phyloP scores from a whole-genome alignment of 148 eudicot genomes.

The Pouteria glomerata region DNA sequence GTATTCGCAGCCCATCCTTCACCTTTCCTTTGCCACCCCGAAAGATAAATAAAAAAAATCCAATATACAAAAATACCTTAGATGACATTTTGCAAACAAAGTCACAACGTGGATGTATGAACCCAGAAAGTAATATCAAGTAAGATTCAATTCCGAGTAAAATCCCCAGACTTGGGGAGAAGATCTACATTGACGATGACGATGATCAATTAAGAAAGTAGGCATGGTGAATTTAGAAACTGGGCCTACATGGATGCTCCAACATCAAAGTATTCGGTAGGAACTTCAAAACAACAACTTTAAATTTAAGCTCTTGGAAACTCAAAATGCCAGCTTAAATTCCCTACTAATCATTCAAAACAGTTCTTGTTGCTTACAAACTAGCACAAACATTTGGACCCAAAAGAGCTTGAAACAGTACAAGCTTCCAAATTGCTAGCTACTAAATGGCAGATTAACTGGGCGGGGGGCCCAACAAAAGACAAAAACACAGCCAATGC shows the following conservation, averaged over 20 bases:
- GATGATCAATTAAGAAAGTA: neutral
- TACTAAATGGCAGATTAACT: neutral
- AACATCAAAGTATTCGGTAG: neutral
- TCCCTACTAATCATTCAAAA: neutral
- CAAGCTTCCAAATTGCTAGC: neutral
- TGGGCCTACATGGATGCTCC: neutral
- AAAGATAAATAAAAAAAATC: too few species aligned
- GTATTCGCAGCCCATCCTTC: too few species aligned
- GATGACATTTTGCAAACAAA: too few species aligned
- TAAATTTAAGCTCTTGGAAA: neutral
- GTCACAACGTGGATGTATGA: too few species aligned
- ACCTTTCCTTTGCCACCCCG: too few species aligned
- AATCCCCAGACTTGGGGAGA: too few species aligned
- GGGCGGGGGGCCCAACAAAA: slow-evolving; percentile 25
- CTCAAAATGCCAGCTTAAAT: neutral
- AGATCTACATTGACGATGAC: too few species aligned
- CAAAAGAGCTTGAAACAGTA: neutral
- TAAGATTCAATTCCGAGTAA: too few species aligned
- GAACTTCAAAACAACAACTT: neutral
- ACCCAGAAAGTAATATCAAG: too few species aligned
- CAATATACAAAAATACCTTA: too few species aligned
- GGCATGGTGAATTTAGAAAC: neutral
- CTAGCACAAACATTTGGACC: neutral
- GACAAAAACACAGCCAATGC: neutral
- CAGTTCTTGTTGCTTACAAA: neutral